Base-by-base conservation (phyloP, 1,284 basidiomycete genomes). In the Neolentinus lepideus region DNA sequence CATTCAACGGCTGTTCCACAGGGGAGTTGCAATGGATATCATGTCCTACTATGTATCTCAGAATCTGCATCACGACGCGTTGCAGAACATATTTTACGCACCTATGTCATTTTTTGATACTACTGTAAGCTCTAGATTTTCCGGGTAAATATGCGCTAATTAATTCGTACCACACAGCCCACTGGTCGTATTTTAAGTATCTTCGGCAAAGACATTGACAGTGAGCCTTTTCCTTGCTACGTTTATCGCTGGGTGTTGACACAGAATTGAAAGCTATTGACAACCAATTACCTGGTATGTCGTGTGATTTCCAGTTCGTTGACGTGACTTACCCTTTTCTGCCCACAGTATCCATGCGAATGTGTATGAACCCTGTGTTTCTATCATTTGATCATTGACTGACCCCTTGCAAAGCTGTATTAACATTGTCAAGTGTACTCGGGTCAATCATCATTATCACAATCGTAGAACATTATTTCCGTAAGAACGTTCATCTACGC, bases 101-200 rank as follows among this genome's bases (percentile, higher is more conserved):
- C 84, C 84, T 0, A 88, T 88, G 81, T 77, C 79, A 0, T 84
- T 86, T 64, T 88, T 87, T 59, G 85, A 88, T 64, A 80, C 82
- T 0, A 84, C 83, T 16, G 83, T 84, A 52, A 62, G 75, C 59
- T 51, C 19, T 22, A 14, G 16, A 9, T 53, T 54, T 35, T 25
- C 27, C 10, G 25, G 19, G n/a, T 50, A 12, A 19, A 29, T 9
- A 4, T 46, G 43, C 4, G 4, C 43, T 16, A 46, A 4, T 46
- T 46, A 6, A 9, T 46, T n/a, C n/a, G n/a, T n/a, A n/a, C n/a
- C n/a, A 46, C 52, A 11, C 58, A 83, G 80, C 81, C 81, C 0
- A 72, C 80, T 51, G 86, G 85, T 9, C 79, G 86, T 26, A 82
- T 88, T 24, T 71, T 85, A 56, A 75, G 80, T 43, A 74, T 87